Evolutionary conservation across 2,329 filamentous ascomycete genomes (phyloP).

Genomic region (Aspergillus quadrilineatus): DNA sequence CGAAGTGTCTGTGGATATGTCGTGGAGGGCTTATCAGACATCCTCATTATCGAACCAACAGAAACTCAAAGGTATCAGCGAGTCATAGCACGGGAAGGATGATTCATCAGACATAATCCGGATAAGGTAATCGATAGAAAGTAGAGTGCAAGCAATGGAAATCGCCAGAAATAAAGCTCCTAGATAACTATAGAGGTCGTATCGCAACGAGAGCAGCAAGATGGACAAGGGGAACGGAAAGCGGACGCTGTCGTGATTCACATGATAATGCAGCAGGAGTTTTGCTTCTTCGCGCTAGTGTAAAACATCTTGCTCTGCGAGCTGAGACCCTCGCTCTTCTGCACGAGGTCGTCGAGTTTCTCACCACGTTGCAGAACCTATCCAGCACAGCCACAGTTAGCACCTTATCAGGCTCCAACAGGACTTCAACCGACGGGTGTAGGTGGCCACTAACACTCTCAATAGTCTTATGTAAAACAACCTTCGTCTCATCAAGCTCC

Average conservation of each 20-base stretch:
- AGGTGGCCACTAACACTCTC: constrained; percentile 48
- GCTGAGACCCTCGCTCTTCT: constrained; percentile 88
- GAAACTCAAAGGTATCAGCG: neutral
- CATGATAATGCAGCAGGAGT: constrained; percentile 72
- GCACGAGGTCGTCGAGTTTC: constrained; percentile 92
- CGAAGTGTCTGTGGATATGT: neutral
- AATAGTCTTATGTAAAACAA: constrained; percentile 95
- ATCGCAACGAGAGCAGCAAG: neutral
- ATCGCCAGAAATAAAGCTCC: neutral
- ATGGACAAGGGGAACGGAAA: neutral
- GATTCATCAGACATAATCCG: constrained; percentile 7
- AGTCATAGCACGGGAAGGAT: neutral
- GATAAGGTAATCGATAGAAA: neutral
- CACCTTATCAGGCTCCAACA: neutral
- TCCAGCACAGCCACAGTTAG: neutral
- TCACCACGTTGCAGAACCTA: constrained; percentile 75
- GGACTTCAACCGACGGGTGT: neutral
- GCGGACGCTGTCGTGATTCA: constrained; percentile 32
- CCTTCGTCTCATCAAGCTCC: constrained; percentile 96
- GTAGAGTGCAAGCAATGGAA: neutral
- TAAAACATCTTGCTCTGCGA: constrained; percentile 98
- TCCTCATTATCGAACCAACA: neutral
- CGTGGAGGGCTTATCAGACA: neutral
- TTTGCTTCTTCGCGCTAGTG: constrained; percentile 73
- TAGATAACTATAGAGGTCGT: neutral